phyloP scores from a whole-genome alignment of 768 basidiomycete species.

The Cystobasidium ongulense region DNA sequence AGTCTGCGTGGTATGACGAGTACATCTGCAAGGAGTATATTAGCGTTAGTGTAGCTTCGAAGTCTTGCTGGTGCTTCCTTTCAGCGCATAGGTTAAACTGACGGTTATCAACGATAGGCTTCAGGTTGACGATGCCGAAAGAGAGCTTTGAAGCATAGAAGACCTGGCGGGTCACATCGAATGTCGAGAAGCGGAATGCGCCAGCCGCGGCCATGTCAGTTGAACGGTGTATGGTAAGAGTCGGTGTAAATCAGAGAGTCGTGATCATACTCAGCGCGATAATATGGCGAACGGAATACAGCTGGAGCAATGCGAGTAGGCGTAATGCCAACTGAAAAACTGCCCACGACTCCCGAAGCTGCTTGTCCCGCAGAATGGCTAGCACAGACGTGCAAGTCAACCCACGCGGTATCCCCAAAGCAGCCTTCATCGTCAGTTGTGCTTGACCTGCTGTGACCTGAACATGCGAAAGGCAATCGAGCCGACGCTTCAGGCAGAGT shows the following conservation, averaged over 20 bases:
- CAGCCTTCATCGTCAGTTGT: conserved; percentile 79
- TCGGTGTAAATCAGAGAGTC: too few species aligned
- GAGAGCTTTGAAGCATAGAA: conserved; percentile 21
- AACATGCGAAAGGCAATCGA: background rate
- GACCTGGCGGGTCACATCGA: conserved; percentile 32
- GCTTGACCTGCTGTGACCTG: background rate
- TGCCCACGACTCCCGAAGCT: too few species aligned
- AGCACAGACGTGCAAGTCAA: conserved; percentile 48
- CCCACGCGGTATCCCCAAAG: conserved; percentile 85
- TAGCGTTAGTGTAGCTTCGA: background rate
- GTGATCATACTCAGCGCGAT: too few species aligned
- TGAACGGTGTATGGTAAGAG: background rate
- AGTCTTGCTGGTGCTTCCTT: background rate
- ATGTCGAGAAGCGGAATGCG: conserved; percentile 33
- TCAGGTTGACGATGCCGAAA: conserved; percentile 32
- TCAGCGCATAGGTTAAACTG: background rate
- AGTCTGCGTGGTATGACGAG: conserved; percentile 54
- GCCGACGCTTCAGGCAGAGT: background rate
- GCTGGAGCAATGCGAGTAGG: too few species aligned
- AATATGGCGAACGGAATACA: too few species aligned
- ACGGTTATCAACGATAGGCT: conserved; percentile 21
- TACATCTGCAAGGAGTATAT: conserved; percentile 48
- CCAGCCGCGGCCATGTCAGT: conserved; percentile 33
- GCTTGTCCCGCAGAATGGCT: too few species aligned
- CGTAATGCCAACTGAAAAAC: too few species aligned